Conservation (phyloP, 1,284 basidiomycete species). For the Cryptococcus sp. region DNA sequence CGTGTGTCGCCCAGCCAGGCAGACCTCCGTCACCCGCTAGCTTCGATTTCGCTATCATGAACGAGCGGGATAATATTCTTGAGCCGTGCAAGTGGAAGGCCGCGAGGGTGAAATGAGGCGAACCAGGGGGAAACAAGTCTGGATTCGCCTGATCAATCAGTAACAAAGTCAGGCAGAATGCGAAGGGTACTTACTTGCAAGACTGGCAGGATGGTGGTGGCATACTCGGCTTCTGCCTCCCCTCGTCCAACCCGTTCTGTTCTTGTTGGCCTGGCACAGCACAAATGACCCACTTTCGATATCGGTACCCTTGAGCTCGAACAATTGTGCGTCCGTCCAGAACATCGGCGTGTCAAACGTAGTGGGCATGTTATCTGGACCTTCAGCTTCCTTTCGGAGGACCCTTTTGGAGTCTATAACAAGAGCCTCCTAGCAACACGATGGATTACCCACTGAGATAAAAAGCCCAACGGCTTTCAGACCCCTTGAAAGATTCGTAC, state of each 20-base stretch:
- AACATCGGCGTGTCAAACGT: constrained; percentile 92
- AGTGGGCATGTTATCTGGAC: constrained; percentile 55
- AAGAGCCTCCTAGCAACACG: too few relatives aligned
- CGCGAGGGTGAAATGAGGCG: constrained; percentile 62
- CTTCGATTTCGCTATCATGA: constrained; percentile 29
- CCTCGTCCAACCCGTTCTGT: constrained; percentile 79
- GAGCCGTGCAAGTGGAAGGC: constrained; percentile 88
- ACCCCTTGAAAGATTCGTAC: constrained; percentile 71
- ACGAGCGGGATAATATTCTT: constrained; percentile 74
- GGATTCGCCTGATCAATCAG: constrained; percentile 54
- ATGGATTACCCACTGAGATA: constrained; percentile 57
- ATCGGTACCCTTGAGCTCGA: constrained; percentile 74
- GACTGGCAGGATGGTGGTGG: constrained; percentile 59
- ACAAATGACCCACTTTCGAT: constrained; percentile 64
- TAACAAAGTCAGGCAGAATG: constrained; percentile 1
- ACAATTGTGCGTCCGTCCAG: constrained; percentile 67
- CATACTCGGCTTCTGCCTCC: constrained; percentile 74
- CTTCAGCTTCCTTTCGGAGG: not conserved
- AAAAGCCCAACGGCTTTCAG: constrained; percentile 59
- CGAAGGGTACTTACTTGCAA: constrained; percentile 36
- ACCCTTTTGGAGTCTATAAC: too few relatives aligned
- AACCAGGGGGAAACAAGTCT: constrained; percentile 60
- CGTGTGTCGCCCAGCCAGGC: not conserved
- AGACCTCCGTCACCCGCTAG: constrained; percentile 7
- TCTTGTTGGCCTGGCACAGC: not conserved